A percentile compares a stretch with the other conserved stretches of the same genome.
These are phyloP conservation scores for Penicillium antarcticum DNA, from an alignment of 495 filamentous ascomycete genomes.

Conservation along the genomic window DNA sequence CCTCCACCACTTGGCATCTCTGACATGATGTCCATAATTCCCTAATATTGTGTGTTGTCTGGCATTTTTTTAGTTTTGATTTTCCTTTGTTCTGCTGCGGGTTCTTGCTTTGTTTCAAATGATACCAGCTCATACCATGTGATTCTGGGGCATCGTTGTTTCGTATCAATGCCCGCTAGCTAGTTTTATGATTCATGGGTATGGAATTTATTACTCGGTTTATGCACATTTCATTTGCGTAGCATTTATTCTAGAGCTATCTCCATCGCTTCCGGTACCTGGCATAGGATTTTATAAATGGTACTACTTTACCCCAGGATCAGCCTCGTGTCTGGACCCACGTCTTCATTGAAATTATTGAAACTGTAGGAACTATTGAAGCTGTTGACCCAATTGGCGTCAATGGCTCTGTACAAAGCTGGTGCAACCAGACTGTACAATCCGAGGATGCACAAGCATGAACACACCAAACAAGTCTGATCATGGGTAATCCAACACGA, in stretches of 20 bases:
- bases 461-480: too few relatives aligned
- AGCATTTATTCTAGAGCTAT: background rate
- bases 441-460: too few relatives aligned
- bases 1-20: slow-evolving; percentile 27
- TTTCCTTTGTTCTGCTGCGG: slow-evolving; percentile 14
- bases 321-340: too few relatives aligned
- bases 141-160: slow-evolving; percentile 31
- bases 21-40: slow-evolving; percentile 25
- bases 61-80: slow-evolving; percentile 6
- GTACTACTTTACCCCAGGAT: too few relatives aligned
- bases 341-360: too few relatives aligned
- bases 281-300: too few relatives aligned
- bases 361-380: too few relatives aligned
- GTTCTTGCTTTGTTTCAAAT: slow-evolving; percentile 28
- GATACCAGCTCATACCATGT: slow-evolving; percentile 43
- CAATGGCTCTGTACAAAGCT: too few relatives aligned
- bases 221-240: background rate
- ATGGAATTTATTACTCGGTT: slow-evolving; percentile 20
- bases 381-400: too few relatives aligned
- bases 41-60: slow-evolving; percentile 18
- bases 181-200: slow-evolving; percentile 34
- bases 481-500: too few relatives aligned
- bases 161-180: slow-evolving; percentile 24
- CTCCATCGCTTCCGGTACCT: background rate
- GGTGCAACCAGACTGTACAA: too few relatives aligned